phyloP scores from a whole-genome alignment of 163 green algal species.

The Volvox carteri region DNA sequence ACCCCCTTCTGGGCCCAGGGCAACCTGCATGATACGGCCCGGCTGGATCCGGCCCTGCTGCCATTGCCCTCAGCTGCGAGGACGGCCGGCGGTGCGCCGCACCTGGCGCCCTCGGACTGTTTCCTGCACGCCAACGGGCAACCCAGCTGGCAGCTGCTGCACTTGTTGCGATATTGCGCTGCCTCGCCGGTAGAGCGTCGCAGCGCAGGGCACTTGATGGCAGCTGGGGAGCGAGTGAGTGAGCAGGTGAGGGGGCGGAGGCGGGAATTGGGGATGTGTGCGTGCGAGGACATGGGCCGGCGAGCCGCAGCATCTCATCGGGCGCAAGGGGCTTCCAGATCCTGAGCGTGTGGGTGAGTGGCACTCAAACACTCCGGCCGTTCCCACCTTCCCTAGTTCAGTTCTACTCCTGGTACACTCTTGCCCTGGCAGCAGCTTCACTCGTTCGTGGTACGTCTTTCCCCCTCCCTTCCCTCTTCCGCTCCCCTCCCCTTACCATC shows the following conservation, averaged over 20 bases:
- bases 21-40: slow-evolving; percentile 78
- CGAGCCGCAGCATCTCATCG: too few relatives aligned
- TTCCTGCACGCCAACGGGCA: slow-evolving; percentile 61
- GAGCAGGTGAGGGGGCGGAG: slow-evolving; percentile 23
- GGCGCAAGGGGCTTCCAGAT: too few relatives aligned
- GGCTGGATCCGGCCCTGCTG: slow-evolving; percentile 61
- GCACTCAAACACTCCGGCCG: too few relatives aligned
- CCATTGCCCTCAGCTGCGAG: slow-evolving; percentile 32
- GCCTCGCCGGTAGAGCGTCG: slow-evolving; percentile 54
- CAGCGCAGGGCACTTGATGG: slow-evolving; percentile 38
- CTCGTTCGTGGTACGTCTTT: too few relatives aligned
- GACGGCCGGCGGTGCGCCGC: background rate
- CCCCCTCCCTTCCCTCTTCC: background rate
- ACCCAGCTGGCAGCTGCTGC: slow-evolving; percentile 75
- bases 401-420: background rate
- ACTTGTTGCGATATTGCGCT: slow-evolving; percentile 29
- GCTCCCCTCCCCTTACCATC: too few relatives aligned
- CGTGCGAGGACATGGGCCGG: background rate
- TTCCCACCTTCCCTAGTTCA: too few relatives aligned
- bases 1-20: background rate
- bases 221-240: slow-evolving; percentile 27
- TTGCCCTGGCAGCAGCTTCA: too few relatives aligned
- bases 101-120: slow-evolving; percentile 29
- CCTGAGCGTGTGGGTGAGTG: too few relatives aligned
- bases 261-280: background rate